Evolutionary conservation across 352 stramenopile genomes (phyloP), one percentile per base, ranked within the genome.

Genomic region (Phytophthora ohioensis): DNA sequence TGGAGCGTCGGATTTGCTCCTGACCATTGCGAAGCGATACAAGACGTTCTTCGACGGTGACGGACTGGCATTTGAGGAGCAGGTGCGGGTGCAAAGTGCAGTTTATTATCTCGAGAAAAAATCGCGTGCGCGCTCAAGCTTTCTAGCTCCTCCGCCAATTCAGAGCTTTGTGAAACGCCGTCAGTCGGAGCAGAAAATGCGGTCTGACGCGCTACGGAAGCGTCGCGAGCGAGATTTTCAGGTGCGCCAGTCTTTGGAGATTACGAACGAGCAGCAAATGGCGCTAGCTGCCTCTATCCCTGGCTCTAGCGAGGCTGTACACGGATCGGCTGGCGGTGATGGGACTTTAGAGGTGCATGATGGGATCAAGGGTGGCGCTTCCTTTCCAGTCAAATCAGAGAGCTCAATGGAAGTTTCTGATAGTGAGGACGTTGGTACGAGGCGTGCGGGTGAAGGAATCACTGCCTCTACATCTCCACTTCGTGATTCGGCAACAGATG

Each of bases 101-200:
- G 82, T 96, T 17, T 94, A 89, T 69, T 67, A 76, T 42, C 79
- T 96, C 8, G 89, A 96, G 57, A 84, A 80, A 13, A 86, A 84
- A 39, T 57, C 85, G 1, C 78, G 82, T 15, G 75, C 72, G 11
- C 68, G 64, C 15, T 62, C 70, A 1, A 84, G 69, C 39, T 73
- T 84, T 38, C 73, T 89, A 12, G 80, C 80, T 4, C 88, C 88
- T 41, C 88, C 88, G n/a, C 83, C 81, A 12, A 95, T 96, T 64
- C 85, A 96, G 49, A 95, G 87, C 58, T 96, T 95, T 63, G 78
- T 89, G 17, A 92, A 93, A 49, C 81, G 88, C 9, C 79, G 86
- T 47, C 71, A 86, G 30, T 93, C 86, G 0, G 90, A 95, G 67
- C 88, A 95, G 39, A 93, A 92, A 53, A 73, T 86, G 35, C 83